Conservation (phyloP, 2,329 filamentous ascomycete species). For the Elsinoe perseae region DNA sequence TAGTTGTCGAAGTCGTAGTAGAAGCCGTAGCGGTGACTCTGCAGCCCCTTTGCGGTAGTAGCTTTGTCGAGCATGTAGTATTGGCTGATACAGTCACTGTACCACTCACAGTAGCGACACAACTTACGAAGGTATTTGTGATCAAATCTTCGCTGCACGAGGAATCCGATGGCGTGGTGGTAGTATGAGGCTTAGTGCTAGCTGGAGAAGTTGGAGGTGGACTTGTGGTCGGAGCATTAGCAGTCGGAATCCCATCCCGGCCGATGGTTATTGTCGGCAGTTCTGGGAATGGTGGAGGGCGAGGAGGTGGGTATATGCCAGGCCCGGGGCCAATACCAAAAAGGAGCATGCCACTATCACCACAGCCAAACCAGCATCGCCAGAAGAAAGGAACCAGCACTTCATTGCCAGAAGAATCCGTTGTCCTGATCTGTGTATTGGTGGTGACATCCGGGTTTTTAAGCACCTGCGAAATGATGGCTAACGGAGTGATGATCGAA, state of each 20-base stretch:
- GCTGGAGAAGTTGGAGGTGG: neutral
- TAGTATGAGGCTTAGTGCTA: neutral
- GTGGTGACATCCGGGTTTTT: neutral
- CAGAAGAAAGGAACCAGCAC: neutral
- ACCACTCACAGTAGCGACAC: too few relatives aligned
- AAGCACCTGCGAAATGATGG: too few relatives aligned
- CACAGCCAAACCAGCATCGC: neutral
- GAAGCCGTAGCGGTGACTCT: neutral
- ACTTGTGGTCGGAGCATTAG: neutral
- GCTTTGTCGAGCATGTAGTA: too few relatives aligned
- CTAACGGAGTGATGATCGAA: too few relatives aligned
- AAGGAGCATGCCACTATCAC: neutral
- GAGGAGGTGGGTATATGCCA: neutral
- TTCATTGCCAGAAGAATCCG: neutral
- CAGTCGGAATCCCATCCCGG: neutral
- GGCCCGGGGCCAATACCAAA: neutral
- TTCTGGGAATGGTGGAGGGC: neutral
- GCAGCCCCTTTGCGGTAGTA: too few relatives aligned
- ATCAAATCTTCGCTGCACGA: neutral
- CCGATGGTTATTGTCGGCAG: neutral
- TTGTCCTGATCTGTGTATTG: neutral
- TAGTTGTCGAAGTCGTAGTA: neutral
- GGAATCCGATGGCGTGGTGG: too few relatives aligned
- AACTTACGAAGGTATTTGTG: neutral
- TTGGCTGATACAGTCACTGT: too few relatives aligned